Conservation (phyloP, 169 alveolate genomes). For the Eimeria praecox region DNA sequence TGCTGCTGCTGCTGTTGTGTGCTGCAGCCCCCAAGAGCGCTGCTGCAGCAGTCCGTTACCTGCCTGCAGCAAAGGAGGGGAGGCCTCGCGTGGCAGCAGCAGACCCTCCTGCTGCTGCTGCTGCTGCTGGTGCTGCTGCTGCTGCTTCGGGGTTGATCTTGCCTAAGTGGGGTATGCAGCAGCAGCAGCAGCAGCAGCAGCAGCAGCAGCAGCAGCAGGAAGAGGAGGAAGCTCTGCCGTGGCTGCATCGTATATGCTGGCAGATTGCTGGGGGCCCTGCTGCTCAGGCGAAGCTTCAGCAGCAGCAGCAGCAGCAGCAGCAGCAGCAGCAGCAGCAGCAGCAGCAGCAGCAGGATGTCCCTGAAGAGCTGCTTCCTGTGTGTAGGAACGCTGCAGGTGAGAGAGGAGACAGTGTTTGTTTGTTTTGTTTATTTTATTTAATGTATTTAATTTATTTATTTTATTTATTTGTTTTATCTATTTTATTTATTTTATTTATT, state of each 20-base stretch:
- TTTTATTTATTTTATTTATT: too few relatives aligned
- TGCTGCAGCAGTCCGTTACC: constrained; percentile 10
- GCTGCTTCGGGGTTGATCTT: constrained; percentile 8
- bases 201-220: constrained; percentile 49
- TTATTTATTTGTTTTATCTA: too few relatives aligned
- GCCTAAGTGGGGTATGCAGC: background rate
- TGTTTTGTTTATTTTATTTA: too few relatives aligned
- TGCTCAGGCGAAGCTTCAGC: constrained; percentile 29
- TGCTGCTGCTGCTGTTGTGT: constrained; percentile 29
- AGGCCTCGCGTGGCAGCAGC: too few relatives aligned
- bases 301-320: constrained; percentile 37
- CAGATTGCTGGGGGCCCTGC: constrained; percentile 33
- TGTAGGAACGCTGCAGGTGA: constrained; percentile 16
- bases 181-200: constrained; percentile 63
- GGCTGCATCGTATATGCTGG: constrained; percentile 40
- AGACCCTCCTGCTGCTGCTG: constrained; percentile 60
- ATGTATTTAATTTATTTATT: too few relatives aligned
- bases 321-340: constrained; percentile 29
- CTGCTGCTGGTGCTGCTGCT: background rate
- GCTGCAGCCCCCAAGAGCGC: background rate
- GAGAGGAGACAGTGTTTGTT: too few relatives aligned
- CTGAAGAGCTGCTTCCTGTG: constrained; percentile 19
- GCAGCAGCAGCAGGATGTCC: constrained; percentile 6
- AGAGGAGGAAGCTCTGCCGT: constrained; percentile 27
- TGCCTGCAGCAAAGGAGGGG: constrained; percentile 46